These are phyloP conservation scores for Cyclotella sp. DNA, from an alignment of 108 stramenopile genomes.

Conservation along the genomic window DNA sequence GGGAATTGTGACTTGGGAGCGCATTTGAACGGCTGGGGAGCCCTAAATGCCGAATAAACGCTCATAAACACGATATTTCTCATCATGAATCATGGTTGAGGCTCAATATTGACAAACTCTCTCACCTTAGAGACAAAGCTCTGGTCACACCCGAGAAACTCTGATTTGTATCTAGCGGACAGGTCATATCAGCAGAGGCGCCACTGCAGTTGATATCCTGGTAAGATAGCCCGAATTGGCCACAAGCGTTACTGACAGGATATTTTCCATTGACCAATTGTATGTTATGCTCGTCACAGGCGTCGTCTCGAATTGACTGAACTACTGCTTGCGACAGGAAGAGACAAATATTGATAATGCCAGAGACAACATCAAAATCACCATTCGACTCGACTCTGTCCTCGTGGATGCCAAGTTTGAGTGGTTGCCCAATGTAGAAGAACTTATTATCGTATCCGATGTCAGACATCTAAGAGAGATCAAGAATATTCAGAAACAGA, in stretches of 20 bases:
- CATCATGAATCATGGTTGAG: too few species aligned
- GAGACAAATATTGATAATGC: slow-evolving; percentile 24
- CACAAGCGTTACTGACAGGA: slow-evolving; percentile 43
- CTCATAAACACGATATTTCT: not conserved
- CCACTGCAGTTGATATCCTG: slow-evolving; percentile 36
- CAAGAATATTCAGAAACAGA: not conserved
- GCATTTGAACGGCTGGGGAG: slow-evolving; percentile 43
- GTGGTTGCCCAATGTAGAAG: slow-evolving; percentile 27
- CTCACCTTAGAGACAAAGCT: slow-evolving; percentile 19
- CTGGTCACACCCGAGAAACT: slow-evolving; percentile 32
- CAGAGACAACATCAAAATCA: slow-evolving; percentile 4
- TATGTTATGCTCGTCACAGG: slow-evolving; percentile 43
- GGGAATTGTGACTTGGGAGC: slow-evolving; percentile 33
- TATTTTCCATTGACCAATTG: slow-evolving; percentile 27
- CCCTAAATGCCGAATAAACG: slow-evolving; percentile 6
- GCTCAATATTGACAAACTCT: not conserved
- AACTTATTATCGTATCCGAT: slow-evolving; percentile 22
- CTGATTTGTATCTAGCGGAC: slow-evolving; percentile 37
- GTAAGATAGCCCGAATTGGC: slow-evolving; percentile 40
- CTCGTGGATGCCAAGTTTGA: not conserved
- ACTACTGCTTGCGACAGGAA: slow-evolving; percentile 38
- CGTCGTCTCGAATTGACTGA: slow-evolving; percentile 35
- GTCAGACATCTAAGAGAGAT: slow-evolving; percentile 24
- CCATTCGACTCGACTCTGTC: not conserved
- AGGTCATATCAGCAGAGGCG: slow-evolving; percentile 15